These are phyloP conservation scores for Porpolomopsis calyptriformis DNA, from an alignment of 768 basidiomycete species.

Conservation along the genomic window DNA sequence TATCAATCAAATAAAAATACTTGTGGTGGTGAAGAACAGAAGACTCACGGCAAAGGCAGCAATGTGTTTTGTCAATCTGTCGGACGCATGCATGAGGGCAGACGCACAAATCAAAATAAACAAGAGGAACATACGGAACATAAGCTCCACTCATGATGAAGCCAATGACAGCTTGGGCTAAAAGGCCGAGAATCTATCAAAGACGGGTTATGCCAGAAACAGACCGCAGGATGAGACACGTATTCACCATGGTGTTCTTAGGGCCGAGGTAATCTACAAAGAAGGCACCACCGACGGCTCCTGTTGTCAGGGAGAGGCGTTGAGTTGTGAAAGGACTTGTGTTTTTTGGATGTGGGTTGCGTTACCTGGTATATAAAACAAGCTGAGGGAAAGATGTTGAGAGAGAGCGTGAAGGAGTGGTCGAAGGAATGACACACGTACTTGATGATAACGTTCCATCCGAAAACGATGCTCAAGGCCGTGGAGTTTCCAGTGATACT, in stretches of 20 bases:
- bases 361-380: constrained; percentile 33
- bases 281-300: constrained; percentile 64
- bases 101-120: neutral
- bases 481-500: constrained; percentile 49
- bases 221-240: neutral
- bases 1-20: neutral
- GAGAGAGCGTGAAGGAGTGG: neutral
- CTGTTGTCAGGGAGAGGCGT: constrained; percentile 32
- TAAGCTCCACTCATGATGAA: constrained; percentile 90
- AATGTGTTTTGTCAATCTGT: constrained; percentile 49
- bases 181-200: constrained; percentile 51
- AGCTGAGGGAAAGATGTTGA: constrained; percentile 8
- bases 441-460: constrained; percentile 84
- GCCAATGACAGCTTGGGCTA: constrained; percentile 62
- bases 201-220: neutral
- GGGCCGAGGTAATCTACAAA: constrained; percentile 67
- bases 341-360: neutral
- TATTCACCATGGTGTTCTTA: constrained; percentile 56
- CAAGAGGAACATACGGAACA: constrained; percentile 25
- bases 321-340: neutral
- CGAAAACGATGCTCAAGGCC: constrained; percentile 55
- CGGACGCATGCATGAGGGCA: neutral
- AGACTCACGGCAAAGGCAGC: constrained; percentile 61
- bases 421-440: constrained; percentile 21
- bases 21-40: neutral